Base-by-base conservation (phyloP, 306 rosid species). In the Ochetophila trinervis region DNA sequence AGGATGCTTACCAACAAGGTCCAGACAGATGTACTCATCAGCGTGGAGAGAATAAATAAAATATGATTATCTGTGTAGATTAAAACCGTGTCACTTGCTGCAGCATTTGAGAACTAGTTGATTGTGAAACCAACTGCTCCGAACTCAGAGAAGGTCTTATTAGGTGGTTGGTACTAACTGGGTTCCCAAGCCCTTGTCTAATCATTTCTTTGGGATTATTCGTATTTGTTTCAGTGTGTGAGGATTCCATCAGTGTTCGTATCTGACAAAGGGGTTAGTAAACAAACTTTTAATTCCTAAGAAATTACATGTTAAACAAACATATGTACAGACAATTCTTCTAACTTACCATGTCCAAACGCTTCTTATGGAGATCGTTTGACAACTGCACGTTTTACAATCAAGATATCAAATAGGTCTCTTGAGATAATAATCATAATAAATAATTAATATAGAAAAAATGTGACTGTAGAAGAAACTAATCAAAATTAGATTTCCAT, bases 331-430 rank as follows among this genome's bases (percentile, higher is more conserved):
- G 68, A 76, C 54, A 61, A 64, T 57, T 57, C 62, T 57, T 57
- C 62, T 58, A 54, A 74, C 89, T 80, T 77, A 94, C 99, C 78
- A 81, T 51, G 71, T 94, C 96, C 60, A 88, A 63, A 59, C 99
- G 96, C 75, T 79, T 94, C 75, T 88, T 84, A 83, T 94, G 92
- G 48, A 83, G 78, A 66, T 90, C 95, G 71, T 71, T 85, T 27
- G 66, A 66, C 76, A 75, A 71, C 99, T 88, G 94, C 81, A 83
- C 55, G 71, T 79, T 72, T 35, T 57, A 71, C 70, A 74, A 45
- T 68, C 19, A 49, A 60, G 44, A 59, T 37, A 63, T 62, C 63
- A 79, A 60, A 78, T 69, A 49, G 49, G n/a, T 23, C 12, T 12
- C 12, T 40, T 40, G 45, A 40, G 45, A 8, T 37, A 10, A 6